These are phyloP conservation scores for Colletotrichum chlorophyti DNA, from an alignment of 2,329 filamentous ascomycete genomes.

Conservation along the genomic window DNA sequence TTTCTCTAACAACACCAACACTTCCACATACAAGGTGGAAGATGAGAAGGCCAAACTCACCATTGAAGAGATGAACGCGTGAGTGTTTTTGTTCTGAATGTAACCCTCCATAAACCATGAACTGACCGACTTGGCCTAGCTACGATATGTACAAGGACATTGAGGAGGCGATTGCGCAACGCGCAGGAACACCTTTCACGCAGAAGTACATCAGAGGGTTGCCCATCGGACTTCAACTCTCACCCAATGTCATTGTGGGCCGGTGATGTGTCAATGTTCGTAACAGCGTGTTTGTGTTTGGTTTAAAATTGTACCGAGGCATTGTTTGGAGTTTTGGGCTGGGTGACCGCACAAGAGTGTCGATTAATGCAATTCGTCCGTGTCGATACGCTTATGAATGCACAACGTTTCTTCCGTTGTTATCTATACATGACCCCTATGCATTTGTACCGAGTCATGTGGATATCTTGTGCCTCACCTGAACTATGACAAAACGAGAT, in stretches of 20 bases:
- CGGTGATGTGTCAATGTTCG: neutral
- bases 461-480: too few species aligned
- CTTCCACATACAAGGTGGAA: constrained; percentile 65
- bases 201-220: constrained; percentile 50
- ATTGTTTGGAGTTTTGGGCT: constrained; percentile 1
- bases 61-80: constrained; percentile 74
- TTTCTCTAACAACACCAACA: constrained; percentile 67
- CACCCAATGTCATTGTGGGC: constrained; percentile 51
- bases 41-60: constrained; percentile 68
- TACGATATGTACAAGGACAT: constrained; percentile 67
- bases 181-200: constrained; percentile 40
- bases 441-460: too few species aligned
- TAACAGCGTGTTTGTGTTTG: neutral
- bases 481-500: too few species aligned
- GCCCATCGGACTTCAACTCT: constrained; percentile 54
- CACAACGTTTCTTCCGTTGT: too few species aligned
- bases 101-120: neutral
- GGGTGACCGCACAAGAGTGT: too few species aligned
- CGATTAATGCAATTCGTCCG: too few species aligned
- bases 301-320: too few species aligned
- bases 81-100: constrained; percentile 37
- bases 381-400: neutral
- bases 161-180: constrained; percentile 52
- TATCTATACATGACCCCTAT: too few species aligned
- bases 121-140: constrained; percentile 37